phyloP scores from a whole-genome alignment of 2,329 filamentous ascomycete genomes.

The Exutisphaerella laricina region DNA sequence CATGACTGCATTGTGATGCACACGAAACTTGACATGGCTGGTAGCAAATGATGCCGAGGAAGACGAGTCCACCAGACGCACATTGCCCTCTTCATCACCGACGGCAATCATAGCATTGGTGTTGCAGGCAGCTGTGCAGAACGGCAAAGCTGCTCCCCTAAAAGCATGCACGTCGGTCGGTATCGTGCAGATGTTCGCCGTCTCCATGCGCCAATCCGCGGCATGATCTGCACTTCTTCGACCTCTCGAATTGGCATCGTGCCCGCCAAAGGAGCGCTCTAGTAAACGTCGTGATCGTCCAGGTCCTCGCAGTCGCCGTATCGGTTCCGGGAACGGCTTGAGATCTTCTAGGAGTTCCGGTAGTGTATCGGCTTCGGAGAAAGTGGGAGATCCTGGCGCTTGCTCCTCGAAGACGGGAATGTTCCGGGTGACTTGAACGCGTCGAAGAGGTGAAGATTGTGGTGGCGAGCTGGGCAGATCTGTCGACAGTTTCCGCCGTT shows the following conservation, averaged over 20 bases:
- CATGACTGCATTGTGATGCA: slow-evolving; percentile 67
- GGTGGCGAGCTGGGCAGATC: slow-evolving; percentile 44
- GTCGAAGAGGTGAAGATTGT: slow-evolving; percentile 46
- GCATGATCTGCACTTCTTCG: slow-evolving; percentile 38
- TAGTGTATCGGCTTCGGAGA: slow-evolving; percentile 33
- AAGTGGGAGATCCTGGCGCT: slow-evolving; percentile 10
- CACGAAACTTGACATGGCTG: slow-evolving; percentile 54
- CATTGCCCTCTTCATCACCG: slow-evolving; percentile 63
- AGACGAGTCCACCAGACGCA: slow-evolving; percentile 59
- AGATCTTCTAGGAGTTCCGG: slow-evolving; percentile 37
- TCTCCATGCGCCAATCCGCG: slow-evolving; percentile 54
- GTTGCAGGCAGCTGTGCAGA: slow-evolving; percentile 61
- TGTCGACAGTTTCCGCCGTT: slow-evolving; percentile 26
- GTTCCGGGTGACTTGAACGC: slow-evolving; percentile 24
- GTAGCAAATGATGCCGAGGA: slow-evolving; percentile 51
- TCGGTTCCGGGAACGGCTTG: slow-evolving; percentile 40
- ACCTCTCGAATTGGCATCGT: slow-evolving; percentile 37
- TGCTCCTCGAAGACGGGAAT: slow-evolving; percentile 20
- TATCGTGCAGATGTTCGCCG: slow-evolving; percentile 54
- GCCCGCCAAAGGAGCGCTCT: slow-evolving; percentile 44
- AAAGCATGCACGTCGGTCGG: slow-evolving; percentile 51
- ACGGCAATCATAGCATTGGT: slow-evolving; percentile 64
- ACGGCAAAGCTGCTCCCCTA: slow-evolving; percentile 52
- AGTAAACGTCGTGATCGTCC: slow-evolving; percentile 37
- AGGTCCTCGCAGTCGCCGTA: slow-evolving; percentile 35